Percentiles rank a stretch among this genome's conserved stretches.
These are phyloP conservation scores for Neopestalotiopsis sp. DNA, from an alignment of 2,329 filamentous ascomycete species.

Conservation along the genomic window DNA sequence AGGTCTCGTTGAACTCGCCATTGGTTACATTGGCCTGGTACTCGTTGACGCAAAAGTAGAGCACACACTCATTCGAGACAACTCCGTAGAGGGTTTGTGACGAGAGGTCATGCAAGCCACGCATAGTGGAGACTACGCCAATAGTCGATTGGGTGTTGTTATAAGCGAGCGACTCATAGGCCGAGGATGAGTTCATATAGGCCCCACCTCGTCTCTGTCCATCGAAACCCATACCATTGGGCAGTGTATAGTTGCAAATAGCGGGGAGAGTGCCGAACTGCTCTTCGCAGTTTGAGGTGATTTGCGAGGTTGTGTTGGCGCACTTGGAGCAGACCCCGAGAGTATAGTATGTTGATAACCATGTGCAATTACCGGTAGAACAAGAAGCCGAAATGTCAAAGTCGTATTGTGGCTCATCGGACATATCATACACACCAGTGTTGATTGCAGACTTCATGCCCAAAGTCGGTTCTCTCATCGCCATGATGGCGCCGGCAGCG, in stretches of 20 bases:
- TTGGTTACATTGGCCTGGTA: constrained; percentile 21
- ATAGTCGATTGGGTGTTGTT: constrained; percentile 22
- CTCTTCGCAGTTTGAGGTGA: constrained; percentile 14
- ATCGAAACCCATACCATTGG: constrained; percentile 20
- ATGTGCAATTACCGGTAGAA: constrained; percentile 23
- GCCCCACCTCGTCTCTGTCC: background rate
- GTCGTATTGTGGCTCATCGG: constrained; percentile 17
- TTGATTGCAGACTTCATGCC: constrained; percentile 23
- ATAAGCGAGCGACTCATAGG: constrained; percentile 17
- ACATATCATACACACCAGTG: constrained; percentile 22
- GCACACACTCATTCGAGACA: constrained; percentile 23
- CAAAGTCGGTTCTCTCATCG: constrained; percentile 18
- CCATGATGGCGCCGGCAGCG: constrained; percentile 20
- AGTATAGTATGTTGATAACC: constrained; percentile 21
- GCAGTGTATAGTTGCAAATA: constrained; percentile 20
- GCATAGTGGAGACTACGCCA: constrained; percentile 19
- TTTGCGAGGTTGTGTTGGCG: constrained; percentile 22
- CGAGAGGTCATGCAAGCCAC: constrained; percentile 19
- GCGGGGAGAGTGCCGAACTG: background rate
- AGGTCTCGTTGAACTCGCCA: constrained; percentile 20
- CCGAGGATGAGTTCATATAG: constrained; percentile 21
- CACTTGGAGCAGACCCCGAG: constrained; percentile 24
- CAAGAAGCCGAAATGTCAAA: constrained; percentile 17
- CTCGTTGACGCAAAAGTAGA: constrained; percentile 24
- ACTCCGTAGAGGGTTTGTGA: constrained; percentile 16